Evolutionary conservation across 192 early-diverging fungal genomes (phyloP).

Genomic region (Linnemannia exigua): DNA sequence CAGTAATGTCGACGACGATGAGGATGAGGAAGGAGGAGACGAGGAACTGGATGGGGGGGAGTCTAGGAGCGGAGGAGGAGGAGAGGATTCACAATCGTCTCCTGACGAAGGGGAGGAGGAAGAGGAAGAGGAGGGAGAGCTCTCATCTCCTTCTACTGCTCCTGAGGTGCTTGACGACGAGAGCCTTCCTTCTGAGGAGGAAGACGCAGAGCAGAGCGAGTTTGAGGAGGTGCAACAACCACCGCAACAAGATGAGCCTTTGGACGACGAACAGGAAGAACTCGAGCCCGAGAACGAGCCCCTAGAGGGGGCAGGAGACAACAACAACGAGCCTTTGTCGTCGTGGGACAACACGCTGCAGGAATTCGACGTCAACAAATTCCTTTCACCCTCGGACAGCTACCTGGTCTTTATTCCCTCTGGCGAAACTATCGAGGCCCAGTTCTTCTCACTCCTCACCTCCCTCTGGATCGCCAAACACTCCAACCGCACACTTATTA

Average conservation of each 20-base stretch:
- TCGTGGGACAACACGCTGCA: slow-evolving; percentile 8
- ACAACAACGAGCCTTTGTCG: not conserved
- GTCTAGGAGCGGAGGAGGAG: not conserved
- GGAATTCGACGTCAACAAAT: slow-evolving; percentile 29
- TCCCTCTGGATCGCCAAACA: slow-evolving; percentile 54
- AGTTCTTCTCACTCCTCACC: slow-evolving; percentile 39
- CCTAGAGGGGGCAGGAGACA: not conserved
- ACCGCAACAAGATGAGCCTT: slow-evolving; percentile 13
- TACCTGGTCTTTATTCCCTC: slow-evolving; percentile 47
- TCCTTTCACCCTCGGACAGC: slow-evolving; percentile 20
- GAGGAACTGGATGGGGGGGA: not conserved
- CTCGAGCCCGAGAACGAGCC: not conserved
- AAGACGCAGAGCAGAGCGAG: not conserved
- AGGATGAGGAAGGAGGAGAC: not conserved
- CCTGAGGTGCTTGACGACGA: not conserved
- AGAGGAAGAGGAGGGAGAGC: not conserved
- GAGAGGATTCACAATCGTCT: not conserved
- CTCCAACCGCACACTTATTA: slow-evolving; percentile 43
- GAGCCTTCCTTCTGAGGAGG: not conserved
- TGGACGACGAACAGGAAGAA: not conserved
- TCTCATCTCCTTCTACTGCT: not conserved
- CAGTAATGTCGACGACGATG: not conserved
- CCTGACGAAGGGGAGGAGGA: not conserved
- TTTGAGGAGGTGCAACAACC: slow-evolving; percentile 6
- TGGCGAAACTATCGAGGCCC: slow-evolving; percentile 49